These are phyloP conservation scores for Lenwebbia sp. DNA, from an alignment of 345 rosid genomes.

Conservation along the genomic window DNA sequence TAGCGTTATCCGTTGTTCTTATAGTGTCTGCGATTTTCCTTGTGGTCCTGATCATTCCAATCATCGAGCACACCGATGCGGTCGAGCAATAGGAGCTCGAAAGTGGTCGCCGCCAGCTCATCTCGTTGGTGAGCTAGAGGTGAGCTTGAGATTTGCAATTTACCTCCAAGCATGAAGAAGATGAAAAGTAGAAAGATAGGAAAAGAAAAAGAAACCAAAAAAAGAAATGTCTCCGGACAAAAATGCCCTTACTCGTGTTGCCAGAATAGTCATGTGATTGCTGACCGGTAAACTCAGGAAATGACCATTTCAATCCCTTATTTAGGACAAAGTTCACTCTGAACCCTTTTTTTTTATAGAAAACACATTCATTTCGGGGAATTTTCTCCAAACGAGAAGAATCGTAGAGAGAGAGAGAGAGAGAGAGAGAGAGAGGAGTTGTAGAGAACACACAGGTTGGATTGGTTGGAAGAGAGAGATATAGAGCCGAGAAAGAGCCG, in stretches of 20 bases:
- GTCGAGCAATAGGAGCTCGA: too few species aligned
- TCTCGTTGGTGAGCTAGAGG: not conserved
- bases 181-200: not conserved
- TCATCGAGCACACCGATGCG: too few species aligned
- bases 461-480: not conserved
- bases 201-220: not conserved
- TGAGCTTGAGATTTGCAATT: not conserved
- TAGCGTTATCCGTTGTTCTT: too few species aligned
- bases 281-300: accelerated
- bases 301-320: accelerated
- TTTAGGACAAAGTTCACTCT: accelerated
- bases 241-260: not conserved
- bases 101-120: not conserved
- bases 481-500: too few species aligned
- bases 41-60: too few species aligned
- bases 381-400: too few species aligned
- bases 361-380: too few species aligned
- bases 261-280: not conserved
- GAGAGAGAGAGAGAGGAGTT: too few species aligned
- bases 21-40: too few species aligned
- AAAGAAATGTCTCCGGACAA: not conserved
- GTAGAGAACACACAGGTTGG: too few species aligned
- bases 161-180: not conserved
- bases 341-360: accelerated
- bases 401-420: too few species aligned